Evolutionary conservation across 352 stramenopile species (phyloP).

Genomic region (Phytopythium helicoides): DNA sequence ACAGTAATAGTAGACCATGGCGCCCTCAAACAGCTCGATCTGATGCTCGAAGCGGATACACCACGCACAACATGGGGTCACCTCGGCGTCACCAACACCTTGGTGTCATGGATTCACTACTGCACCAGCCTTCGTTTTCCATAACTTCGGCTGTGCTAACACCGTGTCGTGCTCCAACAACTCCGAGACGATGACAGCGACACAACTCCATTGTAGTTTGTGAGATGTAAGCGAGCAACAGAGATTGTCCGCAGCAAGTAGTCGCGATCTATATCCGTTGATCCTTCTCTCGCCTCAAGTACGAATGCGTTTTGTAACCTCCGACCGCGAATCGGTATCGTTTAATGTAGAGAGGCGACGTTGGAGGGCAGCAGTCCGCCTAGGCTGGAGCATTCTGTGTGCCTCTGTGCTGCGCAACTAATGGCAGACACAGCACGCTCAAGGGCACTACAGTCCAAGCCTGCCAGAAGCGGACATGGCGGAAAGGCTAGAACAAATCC

Average conservation of each 20-base stretch:
- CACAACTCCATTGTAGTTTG: too few species aligned
- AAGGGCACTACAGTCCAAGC: slow-evolving; percentile 13
- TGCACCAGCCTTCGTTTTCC: slow-evolving; percentile 27
- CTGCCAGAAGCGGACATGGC: slow-evolving; percentile 14
- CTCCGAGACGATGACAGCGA: background rate
- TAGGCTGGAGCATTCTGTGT: background rate
- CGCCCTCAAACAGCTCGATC: background rate
- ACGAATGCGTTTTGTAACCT: slow-evolving; percentile 29
- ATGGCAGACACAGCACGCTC: slow-evolving; percentile 34
- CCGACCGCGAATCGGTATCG: slow-evolving; percentile 3
- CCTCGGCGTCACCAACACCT: slow-evolving; percentile 14
- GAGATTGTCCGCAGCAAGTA: too few species aligned
- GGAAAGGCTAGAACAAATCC: slow-evolving; percentile 17
- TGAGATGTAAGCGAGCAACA: too few species aligned
- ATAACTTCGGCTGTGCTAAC: slow-evolving; percentile 12
- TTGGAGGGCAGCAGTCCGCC: background rate
- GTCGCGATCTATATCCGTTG: background rate
- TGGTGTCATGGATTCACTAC: slow-evolving; percentile 21
- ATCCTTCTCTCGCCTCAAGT: background rate
- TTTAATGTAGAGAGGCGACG: background rate
- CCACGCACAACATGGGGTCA: background rate
- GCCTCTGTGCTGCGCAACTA: background rate
- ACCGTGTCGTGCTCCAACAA: too few species aligned
- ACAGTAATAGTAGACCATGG: too few species aligned
- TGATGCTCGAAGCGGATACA: too few species aligned